These are phyloP conservation scores for Drechslerella coelobrocha DNA, from an alignment of 2,329 filamentous ascomycete genomes.

Conservation along the genomic window DNA sequence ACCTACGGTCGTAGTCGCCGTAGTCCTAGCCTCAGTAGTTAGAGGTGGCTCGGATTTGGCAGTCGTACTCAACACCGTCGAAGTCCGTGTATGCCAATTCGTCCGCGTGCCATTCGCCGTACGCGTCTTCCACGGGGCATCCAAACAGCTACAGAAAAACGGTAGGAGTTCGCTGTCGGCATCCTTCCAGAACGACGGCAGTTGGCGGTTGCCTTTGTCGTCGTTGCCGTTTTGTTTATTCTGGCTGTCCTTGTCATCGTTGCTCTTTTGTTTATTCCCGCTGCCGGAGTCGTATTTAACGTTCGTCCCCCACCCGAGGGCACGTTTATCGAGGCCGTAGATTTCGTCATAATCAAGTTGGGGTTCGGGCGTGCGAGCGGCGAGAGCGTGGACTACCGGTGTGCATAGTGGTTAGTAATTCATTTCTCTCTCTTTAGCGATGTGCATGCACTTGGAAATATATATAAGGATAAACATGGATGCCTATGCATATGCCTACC, in stretches of 20 bases:
- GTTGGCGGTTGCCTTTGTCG: not conserved
- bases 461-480: not conserved
- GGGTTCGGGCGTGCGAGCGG: not conserved
- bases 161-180: slow-evolving; percentile 7
- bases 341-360: not conserved
- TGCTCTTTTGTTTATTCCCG: too few relatives aligned
- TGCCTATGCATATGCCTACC: not conserved
- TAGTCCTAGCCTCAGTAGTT: not conserved
- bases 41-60: not conserved
- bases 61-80: not conserved
- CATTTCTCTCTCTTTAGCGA: too few relatives aligned
- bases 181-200: slow-evolving; percentile 11
- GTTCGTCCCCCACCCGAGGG: not conserved
- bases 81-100: slow-evolving; percentile 10
- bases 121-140: slow-evolving; percentile 26
- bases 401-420: too few relatives aligned
- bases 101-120: slow-evolving; percentile 14
- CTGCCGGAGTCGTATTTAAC: too few relatives aligned
- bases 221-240: not conserved
- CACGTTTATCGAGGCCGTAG: not conserved
- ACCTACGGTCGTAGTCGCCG: slow-evolving; percentile 8
- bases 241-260: not conserved
- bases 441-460: not conserved
- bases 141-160: slow-evolving; percentile 23
- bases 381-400: too few relatives aligned